Evolutionary conservation across 2,329 filamentous ascomycete genomes (phyloP), one percentile per base, ranked within the genome.

Genomic region (Xylaria sp.): DNA sequence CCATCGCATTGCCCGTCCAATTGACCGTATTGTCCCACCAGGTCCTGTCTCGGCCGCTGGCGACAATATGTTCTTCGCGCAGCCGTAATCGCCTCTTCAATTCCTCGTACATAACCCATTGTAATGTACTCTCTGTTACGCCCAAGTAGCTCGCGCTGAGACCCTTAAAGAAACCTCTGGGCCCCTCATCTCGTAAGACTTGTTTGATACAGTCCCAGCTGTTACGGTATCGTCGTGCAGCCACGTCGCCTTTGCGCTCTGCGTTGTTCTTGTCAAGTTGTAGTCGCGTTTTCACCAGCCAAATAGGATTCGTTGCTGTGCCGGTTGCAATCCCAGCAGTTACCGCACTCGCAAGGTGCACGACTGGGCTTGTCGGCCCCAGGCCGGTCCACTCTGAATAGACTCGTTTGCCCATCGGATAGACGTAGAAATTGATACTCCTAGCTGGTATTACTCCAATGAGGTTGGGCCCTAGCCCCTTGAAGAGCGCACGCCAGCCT

Each of bases 51-150:
- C 88, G 82, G 1, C 90, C 89, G 79, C 76, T 88, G 70, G 67
- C 78, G 65, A 74, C 82, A 51, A 86, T 83, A 54, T 78, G 80
- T 70, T 83, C 83, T 75, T 91, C 89, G 62, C 92, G 82, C 46
- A 80, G 78, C 47, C 84, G 86, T 35, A 97, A 80, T n/a, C 82
- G 82, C 23, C 85, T 81, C 83, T 97, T 98, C 83, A 96, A 88
- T 76, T 94, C 90, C 79, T 98, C 94, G 78, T 97, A 98, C 70
- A 97, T 79, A 72, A 96, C 89, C 93, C 93, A 97, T 76, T 98
- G 94, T 71, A 97, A 78, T 4, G 94, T 95, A 68, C 89, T 94
- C 81, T 97, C 94, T 2, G 90, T 90, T 19, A 96, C 92, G 23
- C 94, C 94, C 0, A 98, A 82, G 74, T 97, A 98, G 73, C 91